Conservation (phyloP, 2,329 filamentous ascomycete genomes). For the Fusarium ramigenum region DNA sequence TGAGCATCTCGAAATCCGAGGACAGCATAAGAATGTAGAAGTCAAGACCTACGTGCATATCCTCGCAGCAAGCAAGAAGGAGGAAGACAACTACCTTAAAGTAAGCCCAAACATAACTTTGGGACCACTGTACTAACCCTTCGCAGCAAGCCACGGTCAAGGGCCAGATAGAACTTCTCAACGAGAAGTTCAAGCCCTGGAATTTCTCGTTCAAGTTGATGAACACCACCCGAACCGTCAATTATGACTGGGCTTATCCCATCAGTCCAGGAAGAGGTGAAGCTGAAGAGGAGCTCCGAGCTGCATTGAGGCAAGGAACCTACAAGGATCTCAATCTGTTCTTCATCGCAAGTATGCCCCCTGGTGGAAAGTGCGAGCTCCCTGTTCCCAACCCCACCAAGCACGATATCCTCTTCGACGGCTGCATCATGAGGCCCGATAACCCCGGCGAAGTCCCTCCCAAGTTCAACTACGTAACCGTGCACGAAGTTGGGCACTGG, state of each 20-base stretch:
- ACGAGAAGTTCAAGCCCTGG: slow-evolving; percentile 2
- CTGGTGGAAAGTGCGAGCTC: slow-evolving; percentile 10
- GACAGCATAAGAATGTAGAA: neutral
- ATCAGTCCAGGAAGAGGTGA: neutral
- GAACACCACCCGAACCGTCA: slow-evolving; percentile 10
- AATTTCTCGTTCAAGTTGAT: slow-evolving; percentile 14
- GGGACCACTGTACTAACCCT: rapidly evolving
- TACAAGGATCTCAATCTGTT: slow-evolving; percentile 23
- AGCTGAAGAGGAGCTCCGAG: neutral
- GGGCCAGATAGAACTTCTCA: neutral
- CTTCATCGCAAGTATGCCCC: neutral
- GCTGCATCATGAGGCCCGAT: slow-evolving; percentile 8
- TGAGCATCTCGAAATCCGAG: neutral
- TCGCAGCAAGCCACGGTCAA: neutral
- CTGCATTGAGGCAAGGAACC: slow-evolving; percentile 8
- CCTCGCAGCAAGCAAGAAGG: slow-evolving; percentile 13
- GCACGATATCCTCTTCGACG: slow-evolving; percentile 1
- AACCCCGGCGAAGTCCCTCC: neutral
- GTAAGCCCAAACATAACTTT: neutral
- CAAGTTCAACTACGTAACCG: neutral
- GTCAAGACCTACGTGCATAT: slow-evolving; percentile 23
- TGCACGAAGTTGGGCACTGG: slow-evolving; percentile 26
- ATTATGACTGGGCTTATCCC: slow-evolving; percentile 1
- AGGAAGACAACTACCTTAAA: slow-evolving; percentile 12
- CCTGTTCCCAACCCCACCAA: slow-evolving; percentile 4